Conservation (phyloP, 2,329 filamentous ascomycete species). For the Emergomyces africanus region DNA sequence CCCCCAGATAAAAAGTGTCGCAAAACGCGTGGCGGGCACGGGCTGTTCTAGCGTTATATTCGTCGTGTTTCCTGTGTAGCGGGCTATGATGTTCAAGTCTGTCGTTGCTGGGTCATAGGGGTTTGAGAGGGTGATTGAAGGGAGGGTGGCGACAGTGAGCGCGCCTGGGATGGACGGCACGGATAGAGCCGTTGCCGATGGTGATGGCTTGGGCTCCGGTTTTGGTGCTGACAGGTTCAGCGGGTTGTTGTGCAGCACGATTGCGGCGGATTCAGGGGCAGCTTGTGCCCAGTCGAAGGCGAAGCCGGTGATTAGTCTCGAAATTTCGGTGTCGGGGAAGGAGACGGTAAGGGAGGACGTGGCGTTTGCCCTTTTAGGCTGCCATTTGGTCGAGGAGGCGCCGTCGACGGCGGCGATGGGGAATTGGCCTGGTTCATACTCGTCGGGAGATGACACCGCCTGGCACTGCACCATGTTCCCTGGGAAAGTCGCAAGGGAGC, state of each 20-base stretch:
- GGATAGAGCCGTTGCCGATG: constrained; percentile 5
- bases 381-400: constrained; percentile 54
- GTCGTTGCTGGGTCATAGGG: constrained; percentile 24
- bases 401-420: constrained; percentile 55
- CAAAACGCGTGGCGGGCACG: constrained; percentile 26
- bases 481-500: constrained; percentile 39
- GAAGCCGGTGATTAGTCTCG: constrained; percentile 30
- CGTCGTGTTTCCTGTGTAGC: constrained; percentile 31
- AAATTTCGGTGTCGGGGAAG: constrained; percentile 28
- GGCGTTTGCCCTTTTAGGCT: constrained; percentile 40
- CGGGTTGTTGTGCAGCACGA: constrained; percentile 43
- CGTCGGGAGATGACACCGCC: constrained; percentile 36
- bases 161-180: constrained; percentile 8
- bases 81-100: constrained; percentile 22
- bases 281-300: constrained; percentile 48
- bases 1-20: constrained; percentile 32
- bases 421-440: constrained; percentile 53
- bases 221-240: constrained; percentile 12
- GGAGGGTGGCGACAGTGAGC: constrained; percentile 15
- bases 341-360: constrained; percentile 46
- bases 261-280: constrained; percentile 41
- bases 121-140: constrained; percentile 23
- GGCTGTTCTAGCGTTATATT: constrained; percentile 22
- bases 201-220: background rate
- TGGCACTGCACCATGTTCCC: constrained; percentile 55